phyloP scores from a whole-genome alignment of 495 filamentous ascomycete species.

The Aspergillus cavernicola region DNA sequence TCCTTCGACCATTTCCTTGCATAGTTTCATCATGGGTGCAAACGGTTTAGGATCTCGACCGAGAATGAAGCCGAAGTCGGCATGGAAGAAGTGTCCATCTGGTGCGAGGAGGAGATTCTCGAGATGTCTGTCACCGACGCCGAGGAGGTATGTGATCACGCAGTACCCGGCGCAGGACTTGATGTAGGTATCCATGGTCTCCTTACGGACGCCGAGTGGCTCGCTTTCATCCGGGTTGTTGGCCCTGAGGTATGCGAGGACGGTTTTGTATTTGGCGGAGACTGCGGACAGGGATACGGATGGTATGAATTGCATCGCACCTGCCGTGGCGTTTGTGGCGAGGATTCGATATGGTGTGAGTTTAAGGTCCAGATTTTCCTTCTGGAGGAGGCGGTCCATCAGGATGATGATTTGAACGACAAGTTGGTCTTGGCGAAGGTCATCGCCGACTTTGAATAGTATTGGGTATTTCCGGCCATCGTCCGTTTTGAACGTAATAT shows the following conservation, averaged over 20 bases:
- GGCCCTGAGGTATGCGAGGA: constrained; percentile 79
- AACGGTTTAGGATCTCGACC: constrained; percentile 97
- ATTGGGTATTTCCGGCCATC: constrained; percentile 78
- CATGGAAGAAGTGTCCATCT: constrained; percentile 94
- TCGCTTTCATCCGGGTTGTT: constrained; percentile 86
- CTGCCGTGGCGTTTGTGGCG: constrained; percentile 83
- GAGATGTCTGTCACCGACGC: constrained; percentile 92
- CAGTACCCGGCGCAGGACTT: constrained; percentile 97
- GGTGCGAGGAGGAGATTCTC: constrained; percentile 93
- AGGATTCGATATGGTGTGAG: constrained; percentile 94
- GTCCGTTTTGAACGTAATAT: constrained; percentile 82
- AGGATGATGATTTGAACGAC: constrained; percentile 97
- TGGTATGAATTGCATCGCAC: constrained; percentile 87
- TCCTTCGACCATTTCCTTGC: constrained; percentile 96
- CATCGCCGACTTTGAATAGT: constrained; percentile 96
- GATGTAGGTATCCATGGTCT: constrained; percentile 91
- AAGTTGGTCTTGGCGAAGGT: constrained; percentile 94
- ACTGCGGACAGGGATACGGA: constrained; percentile 79
- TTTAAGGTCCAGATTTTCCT: constrained; percentile 96
- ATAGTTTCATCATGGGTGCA: constrained; percentile 93
- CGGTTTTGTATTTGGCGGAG: constrained; percentile 74
- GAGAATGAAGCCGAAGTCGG: constrained; percentile 96
- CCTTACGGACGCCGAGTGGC: constrained; percentile 83
- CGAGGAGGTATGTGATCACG: constrained; percentile 98
- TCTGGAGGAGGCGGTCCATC: constrained; percentile 94